A percentile compares a stretch with the other conserved stretches of the same genome.
Evolutionary conservation across 805 yeast genomes (phyloP).

Genomic region (Ogataea angusta): DNA sequence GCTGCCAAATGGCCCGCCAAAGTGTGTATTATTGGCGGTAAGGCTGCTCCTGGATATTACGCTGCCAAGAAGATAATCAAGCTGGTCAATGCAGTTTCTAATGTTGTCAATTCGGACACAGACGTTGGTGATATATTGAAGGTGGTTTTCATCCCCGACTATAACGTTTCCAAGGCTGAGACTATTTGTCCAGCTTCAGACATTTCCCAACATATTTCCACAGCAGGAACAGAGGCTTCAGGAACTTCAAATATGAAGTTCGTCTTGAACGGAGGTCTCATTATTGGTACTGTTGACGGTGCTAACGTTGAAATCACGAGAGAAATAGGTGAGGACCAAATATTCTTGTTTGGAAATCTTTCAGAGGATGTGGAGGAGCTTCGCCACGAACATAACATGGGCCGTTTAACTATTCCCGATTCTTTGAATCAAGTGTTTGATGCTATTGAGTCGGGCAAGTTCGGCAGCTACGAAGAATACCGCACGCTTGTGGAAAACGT

Average conservation of each 20-base stretch:
- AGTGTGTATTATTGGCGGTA: conserved; percentile 86
- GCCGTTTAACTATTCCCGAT: conserved; percentile 57
- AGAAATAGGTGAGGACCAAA: conserved; percentile 90
- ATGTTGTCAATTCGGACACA: conserved; percentile 73
- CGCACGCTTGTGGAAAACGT: conserved; percentile 66
- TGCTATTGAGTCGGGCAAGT: conserved; percentile 63
- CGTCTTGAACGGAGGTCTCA: conserved; percentile 89
- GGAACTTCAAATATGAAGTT: conserved; percentile 97
- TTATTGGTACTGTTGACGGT: conserved; percentile 95
- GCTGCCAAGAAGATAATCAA: conserved; percentile 91
- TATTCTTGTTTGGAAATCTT: conserved; percentile 86
- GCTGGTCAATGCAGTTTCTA: conserved; percentile 76
- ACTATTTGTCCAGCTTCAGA: conserved; percentile 87
- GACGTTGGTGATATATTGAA: conserved; percentile 74
- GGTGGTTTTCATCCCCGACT: conserved; percentile 87
- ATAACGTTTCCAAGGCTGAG: conserved; percentile 92
- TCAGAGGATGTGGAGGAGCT: conserved; percentile 87
- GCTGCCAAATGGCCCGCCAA: conserved; percentile 61
- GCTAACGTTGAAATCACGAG: conserved; percentile 94
- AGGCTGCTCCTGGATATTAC: conserved; percentile 96
- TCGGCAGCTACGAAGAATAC: conserved; percentile 68
- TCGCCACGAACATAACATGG: conserved; percentile 68
- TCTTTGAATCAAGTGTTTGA: conserved; percentile 60
- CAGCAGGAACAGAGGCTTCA: conserved; percentile 96
- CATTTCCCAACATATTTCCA: conserved; percentile 88